phyloP scores from a whole-genome alignment of 2,329 filamentous ascomycete species.

The Cordyceps javanica region DNA sequence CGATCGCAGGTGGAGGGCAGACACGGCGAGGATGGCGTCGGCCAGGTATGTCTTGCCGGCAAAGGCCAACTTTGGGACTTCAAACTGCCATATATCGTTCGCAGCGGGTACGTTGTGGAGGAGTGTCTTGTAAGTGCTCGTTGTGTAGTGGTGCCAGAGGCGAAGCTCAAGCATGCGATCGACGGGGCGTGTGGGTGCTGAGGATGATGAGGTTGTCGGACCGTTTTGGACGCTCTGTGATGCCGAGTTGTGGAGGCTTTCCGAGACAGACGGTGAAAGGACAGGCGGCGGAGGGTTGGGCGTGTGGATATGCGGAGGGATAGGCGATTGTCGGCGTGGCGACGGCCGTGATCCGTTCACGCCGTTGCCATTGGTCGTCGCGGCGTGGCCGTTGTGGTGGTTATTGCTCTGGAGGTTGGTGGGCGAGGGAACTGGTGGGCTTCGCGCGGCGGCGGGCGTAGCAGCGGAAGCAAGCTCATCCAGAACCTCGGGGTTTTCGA shows the following conservation, averaged over 20 bases:
- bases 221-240: conserved; percentile 5
- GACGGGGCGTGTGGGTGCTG: conserved; percentile 20
- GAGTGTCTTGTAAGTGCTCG: conserved; percentile 54
- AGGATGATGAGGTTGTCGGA: conserved; percentile 9
- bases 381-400: neutral
- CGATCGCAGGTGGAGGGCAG: conserved; percentile 56
- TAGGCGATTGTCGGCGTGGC: conserved; percentile 9
- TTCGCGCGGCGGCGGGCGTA: conserved; percentile 12
- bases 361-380: neutral
- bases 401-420: conserved; percentile 17
- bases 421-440: conserved; percentile 21
- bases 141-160: conserved; percentile 60
- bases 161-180: conserved; percentile 49
- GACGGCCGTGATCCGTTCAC: conserved; percentile 1
- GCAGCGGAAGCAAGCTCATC: conserved; percentile 35
- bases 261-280: conserved; percentile 18
- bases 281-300: conserved; percentile 11
- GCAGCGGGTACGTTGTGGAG: conserved; percentile 45
- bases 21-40: conserved; percentile 58
- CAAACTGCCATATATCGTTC: conserved; percentile 53
- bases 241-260: conserved; percentile 3
- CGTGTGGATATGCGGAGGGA: no score
- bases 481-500: conserved; percentile 46
- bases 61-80: conserved; percentile 57
- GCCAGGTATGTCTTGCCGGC: conserved; percentile 51